Evolutionary conservation across 495 filamentous ascomycete genomes (phyloP).

Genomic region (Neurospora intermedia): DNA sequence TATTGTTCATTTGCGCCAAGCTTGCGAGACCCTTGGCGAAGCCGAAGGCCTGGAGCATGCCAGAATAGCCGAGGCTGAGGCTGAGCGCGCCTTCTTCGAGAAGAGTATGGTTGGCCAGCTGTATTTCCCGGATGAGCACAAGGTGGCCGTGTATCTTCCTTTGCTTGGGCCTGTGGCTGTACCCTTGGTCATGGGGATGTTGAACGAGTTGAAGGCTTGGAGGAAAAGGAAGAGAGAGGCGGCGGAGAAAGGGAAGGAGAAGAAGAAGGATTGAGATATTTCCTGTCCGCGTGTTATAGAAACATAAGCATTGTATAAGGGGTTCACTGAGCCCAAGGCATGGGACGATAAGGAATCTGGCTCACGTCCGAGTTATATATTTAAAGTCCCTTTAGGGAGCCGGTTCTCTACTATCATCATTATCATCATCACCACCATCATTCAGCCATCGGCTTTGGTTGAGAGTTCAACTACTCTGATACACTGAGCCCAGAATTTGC

Average conservation of each 20-base stretch:
- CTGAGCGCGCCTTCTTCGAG: slow-evolving; percentile 94
- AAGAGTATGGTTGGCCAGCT: slow-evolving; percentile 98
- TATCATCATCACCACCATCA: not conserved
- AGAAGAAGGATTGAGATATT: slow-evolving; percentile 18
- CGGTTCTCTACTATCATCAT: not conserved
- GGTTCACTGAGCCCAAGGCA: not conserved
- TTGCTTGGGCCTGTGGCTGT: slow-evolving; percentile 87
- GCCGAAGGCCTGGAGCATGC: slow-evolving; percentile 58
- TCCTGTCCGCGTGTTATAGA: not conserved
- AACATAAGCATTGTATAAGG: not conserved
- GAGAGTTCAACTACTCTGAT: not conserved
- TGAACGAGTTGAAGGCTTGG: slow-evolving; percentile 67
- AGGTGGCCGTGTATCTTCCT: slow-evolving; percentile 93
- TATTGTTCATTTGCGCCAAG: slow-evolving; percentile 58
- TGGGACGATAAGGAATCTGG: not conserved
- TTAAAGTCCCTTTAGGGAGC: not conserved
- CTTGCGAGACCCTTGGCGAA: slow-evolving; percentile 62
- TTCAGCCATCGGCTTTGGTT: not conserved
- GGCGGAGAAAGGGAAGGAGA: slow-evolving; percentile 15
- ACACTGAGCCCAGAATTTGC: not conserved
- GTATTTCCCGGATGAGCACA: slow-evolving; percentile 96
- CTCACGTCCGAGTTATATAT: not conserved
- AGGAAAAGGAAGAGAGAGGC: slow-evolving; percentile 30
- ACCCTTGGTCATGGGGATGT: slow-evolving; percentile 67
- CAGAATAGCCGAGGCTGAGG: slow-evolving; percentile 73